Conservation (phyloP, 2,329 filamentous ascomycete genomes). For the Claviceps sp. region DNA sequence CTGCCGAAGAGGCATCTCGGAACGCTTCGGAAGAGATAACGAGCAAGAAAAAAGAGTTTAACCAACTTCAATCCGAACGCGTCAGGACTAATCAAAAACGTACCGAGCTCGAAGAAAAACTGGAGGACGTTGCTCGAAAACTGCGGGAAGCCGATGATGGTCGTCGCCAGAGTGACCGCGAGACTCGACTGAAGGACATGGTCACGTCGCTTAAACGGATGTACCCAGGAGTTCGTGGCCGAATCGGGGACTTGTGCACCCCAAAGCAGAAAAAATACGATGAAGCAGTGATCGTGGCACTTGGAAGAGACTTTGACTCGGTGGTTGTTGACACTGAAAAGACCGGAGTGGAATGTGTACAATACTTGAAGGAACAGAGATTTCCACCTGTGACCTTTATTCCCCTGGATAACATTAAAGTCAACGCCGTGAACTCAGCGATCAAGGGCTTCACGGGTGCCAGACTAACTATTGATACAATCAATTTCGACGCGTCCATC, state of each 20-base stretch:
- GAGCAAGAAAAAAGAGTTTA: constrained; percentile 80
- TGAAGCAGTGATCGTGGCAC: constrained; percentile 80
- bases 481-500: constrained; percentile 79
- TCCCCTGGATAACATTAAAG: constrained; percentile 92
- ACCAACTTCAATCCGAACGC: constrained; percentile 71
- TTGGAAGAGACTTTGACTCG: constrained; percentile 87
- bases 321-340: constrained; percentile 93
- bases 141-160: constrained; percentile 78
- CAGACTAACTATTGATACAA: constrained; percentile 85
- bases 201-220: constrained; percentile 78
- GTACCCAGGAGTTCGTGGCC: constrained; percentile 81
- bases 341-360: constrained; percentile 84
- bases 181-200: constrained; percentile 66
- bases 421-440: constrained; percentile 78
- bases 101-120: constrained; percentile 84
- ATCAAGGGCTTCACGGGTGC: constrained; percentile 80
- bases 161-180: constrained; percentile 72
- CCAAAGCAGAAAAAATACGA: constrained; percentile 97
- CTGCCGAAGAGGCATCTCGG: constrained; percentile 49
- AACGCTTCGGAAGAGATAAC: constrained; percentile 67
- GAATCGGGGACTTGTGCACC: constrained; percentile 81
- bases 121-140: constrained; percentile 67
- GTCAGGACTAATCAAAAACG: constrained; percentile 67
- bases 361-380: constrained; percentile 83
- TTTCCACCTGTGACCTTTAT: constrained; percentile 86